Evolutionary conservation across 1,139 yeast species (phyloP).

Genomic region (Yamadazyma spencermartinsiae): DNA sequence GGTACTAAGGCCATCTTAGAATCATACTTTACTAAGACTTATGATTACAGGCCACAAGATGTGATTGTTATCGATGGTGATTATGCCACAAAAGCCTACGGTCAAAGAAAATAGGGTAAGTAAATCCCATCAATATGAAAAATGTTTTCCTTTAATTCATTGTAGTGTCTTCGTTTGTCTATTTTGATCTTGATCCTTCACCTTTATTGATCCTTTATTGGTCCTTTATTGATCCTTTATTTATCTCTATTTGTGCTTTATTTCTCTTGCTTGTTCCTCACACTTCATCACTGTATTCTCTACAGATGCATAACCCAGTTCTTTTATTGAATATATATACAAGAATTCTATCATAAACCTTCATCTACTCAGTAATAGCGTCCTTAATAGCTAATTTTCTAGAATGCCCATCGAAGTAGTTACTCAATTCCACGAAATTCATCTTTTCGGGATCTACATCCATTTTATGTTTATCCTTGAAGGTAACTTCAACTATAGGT

Average conservation of each 20-base stretch:
- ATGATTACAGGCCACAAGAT: slow-evolving; percentile 72
- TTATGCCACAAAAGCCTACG: slow-evolving; percentile 75
- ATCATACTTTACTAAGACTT: slow-evolving; percentile 60
- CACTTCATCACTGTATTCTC: background rate
- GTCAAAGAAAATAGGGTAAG: slow-evolving; percentile 49
- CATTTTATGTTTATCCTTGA: slow-evolving; percentile 76
- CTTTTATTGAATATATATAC: slow-evolving; percentile 1
- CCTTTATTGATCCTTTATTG: background rate
- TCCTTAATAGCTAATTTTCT: slow-evolving; percentile 68
- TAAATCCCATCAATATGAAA: too few species aligned
- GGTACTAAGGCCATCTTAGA: slow-evolving; percentile 69
- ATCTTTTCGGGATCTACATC: slow-evolving; percentile 63
- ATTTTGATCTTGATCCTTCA: slow-evolving; percentile 1
- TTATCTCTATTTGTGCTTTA: background rate
- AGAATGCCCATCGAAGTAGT: slow-evolving; percentile 66
- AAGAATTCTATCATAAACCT: slow-evolving; percentile 1
- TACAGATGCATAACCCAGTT: background rate
- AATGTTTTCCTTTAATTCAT: too few species aligned
- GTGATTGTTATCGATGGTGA: slow-evolving; percentile 70
- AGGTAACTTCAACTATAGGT: slow-evolving; percentile 72
- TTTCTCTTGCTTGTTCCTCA: background rate
- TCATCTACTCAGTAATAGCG: slow-evolving; percentile 39
- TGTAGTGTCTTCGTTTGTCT: background rate
- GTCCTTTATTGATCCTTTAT: background rate
- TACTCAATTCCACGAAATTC: slow-evolving; percentile 54